Evolutionary conservation across 495 filamentous ascomycete genomes (phyloP).

Genomic region (Parathielavia appendiculata): DNA sequence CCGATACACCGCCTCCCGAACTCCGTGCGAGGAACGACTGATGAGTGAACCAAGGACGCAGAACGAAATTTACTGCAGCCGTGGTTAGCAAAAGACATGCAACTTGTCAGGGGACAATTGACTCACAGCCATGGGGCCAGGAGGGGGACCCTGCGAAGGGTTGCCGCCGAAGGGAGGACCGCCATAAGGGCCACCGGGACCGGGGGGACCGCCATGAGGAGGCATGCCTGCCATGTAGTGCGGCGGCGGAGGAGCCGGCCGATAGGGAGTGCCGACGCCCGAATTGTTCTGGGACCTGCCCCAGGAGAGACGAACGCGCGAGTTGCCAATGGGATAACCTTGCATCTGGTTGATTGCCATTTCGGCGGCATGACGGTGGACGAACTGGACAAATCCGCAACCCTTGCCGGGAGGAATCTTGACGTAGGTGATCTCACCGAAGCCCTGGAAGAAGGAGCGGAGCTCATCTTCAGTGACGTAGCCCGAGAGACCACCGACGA

Average conservation of each 20-base stretch:
- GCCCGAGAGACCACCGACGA: constrained; percentile 93
- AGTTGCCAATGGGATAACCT: constrained; percentile 98
- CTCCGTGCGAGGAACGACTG: constrained; percentile 18
- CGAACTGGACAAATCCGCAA: constrained; percentile 98
- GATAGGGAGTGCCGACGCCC: constrained; percentile 94
- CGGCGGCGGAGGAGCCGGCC: constrained; percentile 87
- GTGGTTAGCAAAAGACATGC: neutral
- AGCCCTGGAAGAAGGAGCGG: constrained; percentile 98
- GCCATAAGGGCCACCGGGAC: constrained; percentile 17
- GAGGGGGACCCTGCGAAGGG: constrained; percentile 29
- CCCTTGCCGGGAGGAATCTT: constrained; percentile 99
- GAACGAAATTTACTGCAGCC: constrained; percentile 14
- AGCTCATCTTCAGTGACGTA: constrained; percentile 99
- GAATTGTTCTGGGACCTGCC: constrained; percentile 99
- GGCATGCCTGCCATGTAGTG: constrained; percentile 50
- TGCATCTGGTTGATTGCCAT: constrained; percentile 99
- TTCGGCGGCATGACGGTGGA: constrained; percentile 96
- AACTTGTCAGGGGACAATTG: neutral
- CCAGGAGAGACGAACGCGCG: constrained; percentile 94
- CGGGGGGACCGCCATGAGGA: constrained; percentile 26
- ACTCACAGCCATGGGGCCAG: constrained; percentile 30
- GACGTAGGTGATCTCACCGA: constrained; percentile 99
- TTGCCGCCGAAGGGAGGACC: constrained; percentile 30
- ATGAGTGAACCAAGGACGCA: constrained; percentile 7
- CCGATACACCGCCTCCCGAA: constrained; percentile 15